Conservation (phyloP, 2,329 filamentous ascomycete species). For the Harringtonia aguacate region DNA sequence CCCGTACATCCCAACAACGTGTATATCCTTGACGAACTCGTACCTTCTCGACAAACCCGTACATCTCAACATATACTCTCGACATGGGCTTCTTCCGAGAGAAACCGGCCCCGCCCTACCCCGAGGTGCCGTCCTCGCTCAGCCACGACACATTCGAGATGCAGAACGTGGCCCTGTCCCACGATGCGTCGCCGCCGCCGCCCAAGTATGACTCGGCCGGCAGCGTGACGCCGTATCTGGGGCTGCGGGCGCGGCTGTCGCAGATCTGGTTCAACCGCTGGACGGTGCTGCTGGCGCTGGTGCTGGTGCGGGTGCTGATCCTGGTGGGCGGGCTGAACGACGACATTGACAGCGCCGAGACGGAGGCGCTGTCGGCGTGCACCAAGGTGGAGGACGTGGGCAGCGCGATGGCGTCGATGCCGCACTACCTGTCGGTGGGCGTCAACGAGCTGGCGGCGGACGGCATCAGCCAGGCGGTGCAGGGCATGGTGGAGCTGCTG, state of each 20-base stretch:
- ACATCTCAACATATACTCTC: not conserved
- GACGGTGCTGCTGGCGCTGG: slow-evolving; percentile 80
- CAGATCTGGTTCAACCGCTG: slow-evolving; percentile 97
- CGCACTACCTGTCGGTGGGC: slow-evolving; percentile 81
- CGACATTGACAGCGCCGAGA: slow-evolving; percentile 65
- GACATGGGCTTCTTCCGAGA: slow-evolving; percentile 17
- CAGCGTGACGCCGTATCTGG: slow-evolving; percentile 81
- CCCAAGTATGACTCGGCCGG: slow-evolving; percentile 42
- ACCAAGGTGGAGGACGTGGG: slow-evolving; percentile 86
- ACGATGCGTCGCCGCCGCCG: slow-evolving; percentile 19
- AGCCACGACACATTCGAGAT: slow-evolving; percentile 21
- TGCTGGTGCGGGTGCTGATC: slow-evolving; percentile 72
- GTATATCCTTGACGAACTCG: too few relatives aligned
- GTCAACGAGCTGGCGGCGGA: slow-evolving; percentile 77
- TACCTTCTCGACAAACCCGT: not conserved
- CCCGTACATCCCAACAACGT: too few relatives aligned
- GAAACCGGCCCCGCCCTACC: slow-evolving; percentile 14
- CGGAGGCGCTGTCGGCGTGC: slow-evolving; percentile 79
- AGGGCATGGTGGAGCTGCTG: slow-evolving; percentile 69
- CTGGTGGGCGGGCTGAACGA: slow-evolving; percentile 62
- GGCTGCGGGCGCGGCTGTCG: slow-evolving; percentile 77
- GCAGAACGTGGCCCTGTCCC: slow-evolving; percentile 25
- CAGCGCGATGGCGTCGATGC: slow-evolving; percentile 96
- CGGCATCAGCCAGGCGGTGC: slow-evolving; percentile 70
- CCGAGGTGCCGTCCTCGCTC: slow-evolving; percentile 20